phyloP scores from a whole-genome alignment of 768 basidiomycete genomes.

The Kwoniella heveanensis region DNA sequence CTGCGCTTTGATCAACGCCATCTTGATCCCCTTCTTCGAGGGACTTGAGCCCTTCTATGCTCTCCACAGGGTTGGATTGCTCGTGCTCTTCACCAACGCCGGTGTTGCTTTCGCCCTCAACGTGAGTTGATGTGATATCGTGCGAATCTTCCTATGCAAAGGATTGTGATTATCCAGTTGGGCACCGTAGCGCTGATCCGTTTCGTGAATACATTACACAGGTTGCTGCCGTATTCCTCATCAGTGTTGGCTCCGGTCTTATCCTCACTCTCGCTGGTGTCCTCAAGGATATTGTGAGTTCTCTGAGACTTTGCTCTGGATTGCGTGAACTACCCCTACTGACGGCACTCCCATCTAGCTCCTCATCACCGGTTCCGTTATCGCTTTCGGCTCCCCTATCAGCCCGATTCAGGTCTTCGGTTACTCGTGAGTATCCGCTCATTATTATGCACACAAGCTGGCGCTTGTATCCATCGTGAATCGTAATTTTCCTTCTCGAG shows the following conservation, averaged over 20 bases:
- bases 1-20: constrained; percentile 85
- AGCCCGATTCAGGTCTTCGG: constrained; percentile 84
- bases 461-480: too few species aligned
- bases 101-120: constrained; percentile 85
- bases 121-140: constrained; percentile 48
- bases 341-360: too few species aligned
- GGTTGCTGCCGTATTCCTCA: constrained; percentile 91
- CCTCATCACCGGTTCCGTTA: constrained; percentile 84
- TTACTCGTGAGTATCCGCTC: constrained; percentile 46
- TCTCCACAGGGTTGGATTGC: constrained; percentile 66
- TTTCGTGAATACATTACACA: constrained; percentile 10
- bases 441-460: too few species aligned
- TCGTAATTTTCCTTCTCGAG: too few species aligned
- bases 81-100: constrained; percentile 81
- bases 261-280: constrained; percentile 93
- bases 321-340: too few species aligned
- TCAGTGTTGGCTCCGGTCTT: constrained; percentile 74
- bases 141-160: too few species aligned
- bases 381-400: constrained; percentile 78
- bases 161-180: too few species aligned
- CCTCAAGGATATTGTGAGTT: constrained; percentile 67
- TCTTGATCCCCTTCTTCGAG: constrained; percentile 87
- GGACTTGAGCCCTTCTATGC: constrained; percentile 85
- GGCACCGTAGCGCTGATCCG: too few species aligned
- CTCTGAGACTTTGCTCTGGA: too few species aligned